Evolutionary conservation across 2,329 filamentous ascomycete species (phyloP), one percentile per base, ranked within the genome.

Genomic region (Phyllosticta citriasiana): DNA sequence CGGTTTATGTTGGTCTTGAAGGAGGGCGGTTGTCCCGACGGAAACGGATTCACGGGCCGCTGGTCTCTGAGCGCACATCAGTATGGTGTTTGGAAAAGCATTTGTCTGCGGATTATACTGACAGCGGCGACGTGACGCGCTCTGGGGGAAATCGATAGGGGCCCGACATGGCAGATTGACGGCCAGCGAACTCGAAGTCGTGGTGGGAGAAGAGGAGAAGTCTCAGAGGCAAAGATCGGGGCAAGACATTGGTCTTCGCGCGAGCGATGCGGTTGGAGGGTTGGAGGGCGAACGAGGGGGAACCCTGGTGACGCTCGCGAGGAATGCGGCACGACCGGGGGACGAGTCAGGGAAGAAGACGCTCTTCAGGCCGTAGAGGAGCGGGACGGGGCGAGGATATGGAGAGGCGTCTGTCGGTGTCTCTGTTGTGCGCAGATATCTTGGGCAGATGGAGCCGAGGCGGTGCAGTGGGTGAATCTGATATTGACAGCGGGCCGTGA

Each of bases 1-100:
- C 93, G 86, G 75, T 89, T 93, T 56, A 97, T 86, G 72, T 96
- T 95, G 57, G 91, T 84, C 72, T 89, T 88, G 76, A 92, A 96
- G 26, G 81, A 83, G 27, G 82, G 74, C 26, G 79, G 76, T 59
- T 79, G 78, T 47, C 70, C 72, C 47, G 70, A 66, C 6, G 64
- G 61, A 57, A 67, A 67, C 53, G 65, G 60, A 52, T 66, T 67
- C 50, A 60, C 69, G 14, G 66, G 64, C 53, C 63, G 65, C 53
- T 68, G 68, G 63, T 73, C 71, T 55, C 71, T 73, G 61, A 12
- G 56, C 14, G 33, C 22, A 30, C 22, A 26, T 57, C 27, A 57
- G 53, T 58, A 47, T 22, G 6, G 54, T 5, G 54, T 30, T 19
- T 47, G 27, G 12, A 14, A 3, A 14, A 3, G 19, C 19, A 19